phyloP scores from a whole-genome alignment of 495 filamentous ascomycete species.

The Penicillium pancosmium region DNA sequence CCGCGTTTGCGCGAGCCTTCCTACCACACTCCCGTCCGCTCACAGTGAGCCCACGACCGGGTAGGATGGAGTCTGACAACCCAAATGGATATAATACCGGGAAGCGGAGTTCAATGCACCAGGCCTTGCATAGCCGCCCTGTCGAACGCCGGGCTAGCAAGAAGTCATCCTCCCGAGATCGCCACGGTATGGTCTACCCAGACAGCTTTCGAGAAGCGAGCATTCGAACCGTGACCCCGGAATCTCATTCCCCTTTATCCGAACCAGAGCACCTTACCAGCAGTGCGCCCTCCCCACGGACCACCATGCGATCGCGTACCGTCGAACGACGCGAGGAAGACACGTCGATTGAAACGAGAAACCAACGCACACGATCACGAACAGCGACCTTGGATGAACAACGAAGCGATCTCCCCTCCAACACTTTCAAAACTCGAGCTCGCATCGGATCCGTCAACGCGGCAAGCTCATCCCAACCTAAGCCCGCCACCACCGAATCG shows the following conservation, averaged over 20 bases:
- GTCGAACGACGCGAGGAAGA: slow-evolving; percentile 42
- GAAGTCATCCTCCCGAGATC: slow-evolving; percentile 55
- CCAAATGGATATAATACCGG: slow-evolving; percentile 36
- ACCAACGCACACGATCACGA: slow-evolving; percentile 49
- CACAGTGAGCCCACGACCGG: slow-evolving; percentile 13
- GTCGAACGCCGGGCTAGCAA: slow-evolving; percentile 56
- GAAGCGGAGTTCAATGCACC: slow-evolving; percentile 47
- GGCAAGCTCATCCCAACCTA: slow-evolving; percentile 35
- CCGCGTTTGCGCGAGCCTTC: slow-evolving; percentile 26
- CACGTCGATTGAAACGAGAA: slow-evolving; percentile 34
- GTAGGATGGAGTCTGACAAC: slow-evolving; percentile 50
- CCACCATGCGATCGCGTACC: slow-evolving; percentile 37
- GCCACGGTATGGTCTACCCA: slow-evolving; percentile 56
- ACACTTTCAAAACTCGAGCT: slow-evolving; percentile 40
- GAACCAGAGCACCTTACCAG: slow-evolving; percentile 42
- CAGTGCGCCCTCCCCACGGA: slow-evolving; percentile 46
- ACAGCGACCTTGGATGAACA: slow-evolving; percentile 54
- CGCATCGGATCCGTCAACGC: slow-evolving; percentile 51
- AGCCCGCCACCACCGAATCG: slow-evolving; percentile 23
- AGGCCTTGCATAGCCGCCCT: slow-evolving; percentile 45
- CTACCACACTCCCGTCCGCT: slow-evolving; percentile 18
- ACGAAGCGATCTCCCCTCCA: slow-evolving; percentile 44
- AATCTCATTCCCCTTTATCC: slow-evolving; percentile 47
- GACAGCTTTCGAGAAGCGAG: slow-evolving; percentile 53
- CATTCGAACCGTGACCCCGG: slow-evolving; percentile 53